Base-by-base conservation (phyloP, 2,329 filamentous ascomycete genomes). In the Westerdykella ornata region DNA sequence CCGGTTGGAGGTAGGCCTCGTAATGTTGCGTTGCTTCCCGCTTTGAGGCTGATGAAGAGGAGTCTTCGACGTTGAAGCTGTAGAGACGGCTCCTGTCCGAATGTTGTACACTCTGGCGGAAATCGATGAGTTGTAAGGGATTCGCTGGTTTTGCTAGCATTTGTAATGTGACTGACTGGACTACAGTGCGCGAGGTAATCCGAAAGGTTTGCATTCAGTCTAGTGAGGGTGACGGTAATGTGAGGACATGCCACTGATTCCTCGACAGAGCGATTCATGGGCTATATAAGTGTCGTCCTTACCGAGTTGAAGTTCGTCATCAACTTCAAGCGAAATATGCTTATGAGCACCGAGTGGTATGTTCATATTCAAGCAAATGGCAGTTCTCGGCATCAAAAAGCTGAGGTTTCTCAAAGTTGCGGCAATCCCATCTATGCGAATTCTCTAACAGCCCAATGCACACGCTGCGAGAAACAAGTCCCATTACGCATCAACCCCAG, bases 351-450 rank as follows among this genome's bases (percentile, higher is more conserved):
- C 14, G 69, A 72, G 45, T 73, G 70, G 54, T 51, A 42, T 29
- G 40, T 34, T 15, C 5, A n/a, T 31, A 14, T 8, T 38, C 8
- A 4, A 12, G 9, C 20, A 4, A 14, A 31, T 26, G 20, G 12
- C 15, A 13, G 15, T 4, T 35, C 31, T 34, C 37, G 38, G 20
- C 17, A n/a, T 13, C 16, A 18, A 29, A 39, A 20, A 12, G 20
- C 16, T n/a, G 12, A 33, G n/a, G n/a, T n/a, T n/a, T n/a, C n/a
- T n/a, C 26, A 8, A 2, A 74, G 72, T 55, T 82, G 79, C 52
- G 73, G 73, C 2, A 64, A 75, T 2, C 70, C 74, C 0, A 51
- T 78, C 17, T 80, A 73, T 55, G 68, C 73, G n/a, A 80, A 79
- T 44, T 63, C 64, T 2, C 47, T 64, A 2, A 49, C 43, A 0